Percentiles rank a stretch among this genome's conserved stretches.
Conservation (phyloP, 371 early-diverging fungal genomes). For the Chytridiales sp. region DNA sequence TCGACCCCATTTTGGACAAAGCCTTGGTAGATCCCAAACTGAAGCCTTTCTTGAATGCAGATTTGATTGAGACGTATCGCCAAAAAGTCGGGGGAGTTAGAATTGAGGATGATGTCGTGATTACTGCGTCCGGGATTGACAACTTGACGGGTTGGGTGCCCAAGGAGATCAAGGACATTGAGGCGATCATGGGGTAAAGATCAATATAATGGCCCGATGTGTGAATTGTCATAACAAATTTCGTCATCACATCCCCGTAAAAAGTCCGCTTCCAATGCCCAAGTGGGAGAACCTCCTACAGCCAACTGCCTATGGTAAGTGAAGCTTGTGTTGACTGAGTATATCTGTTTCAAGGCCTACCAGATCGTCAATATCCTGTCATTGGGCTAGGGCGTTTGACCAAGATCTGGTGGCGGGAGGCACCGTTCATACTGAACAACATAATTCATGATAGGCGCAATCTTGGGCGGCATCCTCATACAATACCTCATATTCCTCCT, state of each 20-base stretch:
- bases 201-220: too few species aligned
- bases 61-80: conserved; percentile 63
- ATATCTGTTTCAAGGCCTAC: too few species aligned
- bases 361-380: too few species aligned
- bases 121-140: conserved; percentile 41
- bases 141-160: conserved; percentile 43
- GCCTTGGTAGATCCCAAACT: conserved; percentile 50
- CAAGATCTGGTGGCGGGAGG: too few species aligned
- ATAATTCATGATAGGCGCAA: background rate
- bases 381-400: too few species aligned
- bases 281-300: conserved; percentile 2
- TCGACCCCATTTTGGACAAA: conserved; percentile 41
- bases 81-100: conserved; percentile 86
- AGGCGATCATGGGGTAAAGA: conserved; percentile 27
- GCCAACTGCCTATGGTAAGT: conserved; percentile 6
- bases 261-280: conserved; percentile 1
- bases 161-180: conserved; percentile 44
- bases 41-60: conserved; percentile 68
- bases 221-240: too few species aligned
- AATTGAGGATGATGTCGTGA: conserved; percentile 86
- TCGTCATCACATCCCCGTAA: too few species aligned
- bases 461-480: conserved; percentile 5
- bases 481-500: conserved; percentile 2
- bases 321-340: background rate
- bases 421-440: too few species aligned